phyloP scores from a whole-genome alignment of 1,139 yeast genomes.

The Zygosaccharomyces sapae region DNA sequence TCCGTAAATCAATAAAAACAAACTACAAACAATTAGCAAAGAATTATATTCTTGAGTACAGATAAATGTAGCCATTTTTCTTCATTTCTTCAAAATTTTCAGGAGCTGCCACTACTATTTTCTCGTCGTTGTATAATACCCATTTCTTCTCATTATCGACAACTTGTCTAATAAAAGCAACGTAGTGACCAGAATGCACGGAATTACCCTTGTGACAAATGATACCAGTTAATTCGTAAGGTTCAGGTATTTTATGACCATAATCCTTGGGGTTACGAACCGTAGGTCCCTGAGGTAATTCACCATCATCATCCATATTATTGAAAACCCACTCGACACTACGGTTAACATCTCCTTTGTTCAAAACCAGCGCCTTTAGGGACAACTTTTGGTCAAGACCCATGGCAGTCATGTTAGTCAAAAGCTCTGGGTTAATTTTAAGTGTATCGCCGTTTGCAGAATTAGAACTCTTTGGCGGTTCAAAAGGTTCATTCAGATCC shows the following conservation, averaged over 20 bases:
- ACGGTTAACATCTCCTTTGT: conserved; percentile 57
- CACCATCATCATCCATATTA: conserved; percentile 67
- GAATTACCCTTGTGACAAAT: conserved; percentile 93
- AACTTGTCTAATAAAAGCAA: conserved; percentile 61
- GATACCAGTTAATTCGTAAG: conserved; percentile 61
- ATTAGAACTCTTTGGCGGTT: conserved; percentile 25
- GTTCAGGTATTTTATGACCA: conserved; percentile 34
- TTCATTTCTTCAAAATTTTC: conserved; percentile 59
- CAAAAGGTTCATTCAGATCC: conserved; percentile 64
- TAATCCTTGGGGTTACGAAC: conserved; percentile 17
- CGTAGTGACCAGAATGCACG: conserved; percentile 95
- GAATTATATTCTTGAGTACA: conserved; percentile 23
- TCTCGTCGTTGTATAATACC: conserved; percentile 91
- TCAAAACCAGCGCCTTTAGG: conserved; percentile 61
- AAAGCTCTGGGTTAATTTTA: conserved; percentile 46
- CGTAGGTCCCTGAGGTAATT: conserved; percentile 17
- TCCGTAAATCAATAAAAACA: conserved; percentile 1
- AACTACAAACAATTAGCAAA: neutral
- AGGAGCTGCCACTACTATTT: conserved; percentile 67
- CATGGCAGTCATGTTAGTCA: conserved; percentile 54
- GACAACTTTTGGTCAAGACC: conserved; percentile 68
- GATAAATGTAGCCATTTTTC: conserved; percentile 58
- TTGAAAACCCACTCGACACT: conserved; percentile 89
- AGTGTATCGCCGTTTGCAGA: conserved; percentile 16
- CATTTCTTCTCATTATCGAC: conserved; percentile 49